A percentile compares a stretch with the other conserved stretches of the same genome.
Conservation (phyloP, 75 land plant species). For the Pinus taeda region DNA sequence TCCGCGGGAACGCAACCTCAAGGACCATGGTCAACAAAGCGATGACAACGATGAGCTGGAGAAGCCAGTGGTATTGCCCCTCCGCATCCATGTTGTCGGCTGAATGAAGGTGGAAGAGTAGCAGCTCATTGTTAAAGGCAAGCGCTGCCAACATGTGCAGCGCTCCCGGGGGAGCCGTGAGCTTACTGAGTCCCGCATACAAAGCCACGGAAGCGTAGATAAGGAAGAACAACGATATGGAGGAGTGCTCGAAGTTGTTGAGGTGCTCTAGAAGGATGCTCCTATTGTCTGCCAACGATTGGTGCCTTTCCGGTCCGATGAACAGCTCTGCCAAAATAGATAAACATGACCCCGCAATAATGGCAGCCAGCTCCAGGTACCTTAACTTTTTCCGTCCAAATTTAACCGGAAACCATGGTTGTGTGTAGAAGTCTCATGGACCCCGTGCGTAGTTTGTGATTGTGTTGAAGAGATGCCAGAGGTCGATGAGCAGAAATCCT, state of each 20-base stretch:
- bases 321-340: slow-evolving; percentile 44
- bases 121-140: slow-evolving; percentile 59
- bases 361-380: slow-evolving; percentile 42
- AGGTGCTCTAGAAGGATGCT: slow-evolving; percentile 32
- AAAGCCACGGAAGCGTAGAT: slow-evolving; percentile 52
- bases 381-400: slow-evolving; percentile 28
- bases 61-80: slow-evolving; percentile 83
- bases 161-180: slow-evolving; percentile 9
- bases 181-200: slow-evolving; percentile 16
- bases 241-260: slow-evolving; percentile 63
- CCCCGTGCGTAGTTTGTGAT: slow-evolving; percentile 27
- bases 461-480: slow-evolving; percentile 74
- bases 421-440: slow-evolving; percentile 28
- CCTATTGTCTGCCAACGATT: slow-evolving; percentile 18
- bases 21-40: slow-evolving; percentile 30
- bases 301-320: slow-evolving; percentile 23
- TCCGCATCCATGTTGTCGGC: slow-evolving; percentile 66
- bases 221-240: slow-evolving; percentile 63
- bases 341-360: slow-evolving; percentile 46
- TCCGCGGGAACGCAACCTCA: slow-evolving; percentile 21
- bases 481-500: slow-evolving; percentile 52
- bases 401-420: slow-evolving; percentile 53
- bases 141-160: slow-evolving; percentile 40
- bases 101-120: slow-evolving; percentile 76
- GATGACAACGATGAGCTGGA: slow-evolving; percentile 51